phyloP scores from a whole-genome alignment of 73 alveolate genomes.

The Paramecium tetraurelia region DNA sequence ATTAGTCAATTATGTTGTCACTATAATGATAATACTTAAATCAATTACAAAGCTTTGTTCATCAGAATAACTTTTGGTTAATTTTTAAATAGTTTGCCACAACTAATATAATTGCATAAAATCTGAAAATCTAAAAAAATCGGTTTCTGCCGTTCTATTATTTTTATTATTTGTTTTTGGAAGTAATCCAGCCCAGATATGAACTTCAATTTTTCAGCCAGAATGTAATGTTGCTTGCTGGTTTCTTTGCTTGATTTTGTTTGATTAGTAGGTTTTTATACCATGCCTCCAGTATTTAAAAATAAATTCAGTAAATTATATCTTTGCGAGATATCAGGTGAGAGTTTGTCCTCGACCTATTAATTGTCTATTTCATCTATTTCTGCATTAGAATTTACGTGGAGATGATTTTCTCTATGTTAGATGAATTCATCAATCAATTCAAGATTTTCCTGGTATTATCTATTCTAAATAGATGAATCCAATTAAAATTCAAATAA shows the following conservation, averaged over 20 bases:
- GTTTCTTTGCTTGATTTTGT: not conserved
- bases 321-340: not conserved
- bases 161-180: not conserved
- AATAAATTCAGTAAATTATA: not conserved
- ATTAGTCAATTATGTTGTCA: not conserved
- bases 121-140: not conserved
- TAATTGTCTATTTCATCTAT: not conserved
- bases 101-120: not conserved
- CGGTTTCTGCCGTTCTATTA: not conserved
- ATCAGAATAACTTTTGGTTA: not conserved
- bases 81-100: not conserved
- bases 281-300: not conserved
- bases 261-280: not conserved
- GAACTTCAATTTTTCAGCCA: not conserved
- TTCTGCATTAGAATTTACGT: not conserved
- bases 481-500: not conserved
- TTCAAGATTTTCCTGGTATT: not conserved
- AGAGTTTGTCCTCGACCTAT: not conserved
- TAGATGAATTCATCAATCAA: not conserved
- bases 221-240: not conserved
- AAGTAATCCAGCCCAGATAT: not conserved
- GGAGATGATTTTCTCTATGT: not conserved
- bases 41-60: not conserved
- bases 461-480: not conserved
- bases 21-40: not conserved